Percentiles rank a stretch among this genome's conserved stretches.
phyloP scores from a whole-genome alignment of 257 asterid genomes.

The Ocimum tenuiflorum region DNA sequence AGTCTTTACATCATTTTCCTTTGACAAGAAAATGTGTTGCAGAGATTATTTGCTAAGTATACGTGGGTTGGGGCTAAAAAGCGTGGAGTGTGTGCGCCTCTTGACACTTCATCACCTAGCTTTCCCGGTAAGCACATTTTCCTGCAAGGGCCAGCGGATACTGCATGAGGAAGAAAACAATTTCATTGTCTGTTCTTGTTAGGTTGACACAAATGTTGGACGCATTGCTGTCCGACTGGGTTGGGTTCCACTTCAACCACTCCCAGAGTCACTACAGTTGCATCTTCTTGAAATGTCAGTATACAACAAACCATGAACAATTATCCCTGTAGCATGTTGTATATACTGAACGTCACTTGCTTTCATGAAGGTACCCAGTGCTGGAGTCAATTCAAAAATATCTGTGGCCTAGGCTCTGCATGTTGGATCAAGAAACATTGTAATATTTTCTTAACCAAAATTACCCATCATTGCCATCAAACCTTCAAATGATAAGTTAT shows the following conservation, averaged over 20 bases:
- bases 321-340: slow-evolving; percentile 1
- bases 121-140: slow-evolving; percentile 57
- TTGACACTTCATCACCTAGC: slow-evolving; percentile 77
- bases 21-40: slow-evolving; percentile 18
- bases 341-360: slow-evolving; percentile 11
- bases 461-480: no score
- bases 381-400: slow-evolving; percentile 73
- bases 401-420: slow-evolving; percentile 88
- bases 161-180: not conserved
- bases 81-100: slow-evolving; percentile 81
- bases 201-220: slow-evolving; percentile 91
- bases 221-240: slow-evolving; percentile 86
- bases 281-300: slow-evolving; percentile 83
- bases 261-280: slow-evolving; percentile 74
- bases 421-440: slow-evolving; percentile 75
- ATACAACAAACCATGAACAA: slow-evolving; percentile 6
- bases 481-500: slow-evolving; percentile 16
- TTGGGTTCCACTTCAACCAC: slow-evolving; percentile 92
- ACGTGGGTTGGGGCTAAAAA: slow-evolving; percentile 69
- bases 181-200: slow-evolving; percentile 28
- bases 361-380: slow-evolving; percentile 56
- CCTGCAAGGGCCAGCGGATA: slow-evolving; percentile 13
- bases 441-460: slow-evolving; percentile 29
- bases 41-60: slow-evolving; percentile 76
- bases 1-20: slow-evolving; percentile 6